These are phyloP conservation scores for Juglanconis sp. DNA, from an alignment of 2,329 filamentous ascomycete species.

Conservation along the genomic window DNA sequence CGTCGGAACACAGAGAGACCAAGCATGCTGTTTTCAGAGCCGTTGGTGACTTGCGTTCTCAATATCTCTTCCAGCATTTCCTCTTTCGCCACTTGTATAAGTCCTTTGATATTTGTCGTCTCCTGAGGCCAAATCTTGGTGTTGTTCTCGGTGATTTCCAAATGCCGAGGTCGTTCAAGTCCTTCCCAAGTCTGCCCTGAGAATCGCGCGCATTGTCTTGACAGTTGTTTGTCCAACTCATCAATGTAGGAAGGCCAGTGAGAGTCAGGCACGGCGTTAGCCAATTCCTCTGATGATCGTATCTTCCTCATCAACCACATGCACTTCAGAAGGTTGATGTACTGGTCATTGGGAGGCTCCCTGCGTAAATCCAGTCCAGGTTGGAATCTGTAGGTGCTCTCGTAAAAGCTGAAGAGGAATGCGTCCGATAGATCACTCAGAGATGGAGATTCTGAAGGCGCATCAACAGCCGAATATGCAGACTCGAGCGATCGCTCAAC, in stretches of 20 bases:
- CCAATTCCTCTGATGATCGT: slow-evolving; percentile 14
- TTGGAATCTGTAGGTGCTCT: slow-evolving; percentile 23
- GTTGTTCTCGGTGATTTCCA: not conserved
- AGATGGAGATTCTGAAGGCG: slow-evolving; percentile 20
- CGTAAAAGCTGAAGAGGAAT: slow-evolving; percentile 28
- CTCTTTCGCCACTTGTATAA: not conserved
- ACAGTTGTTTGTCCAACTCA: slow-evolving; percentile 31
- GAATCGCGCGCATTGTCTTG: slow-evolving; percentile 25
- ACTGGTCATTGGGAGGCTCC: slow-evolving; percentile 23
- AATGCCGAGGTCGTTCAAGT: not conserved
- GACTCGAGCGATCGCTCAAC: not conserved
- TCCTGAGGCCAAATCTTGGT: not conserved
- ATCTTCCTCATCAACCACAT: slow-evolving; percentile 28
- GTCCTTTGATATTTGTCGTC: not conserved
- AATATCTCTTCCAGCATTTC: not conserved
- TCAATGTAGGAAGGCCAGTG: slow-evolving; percentile 34
- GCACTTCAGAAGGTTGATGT: slow-evolving; percentile 32
- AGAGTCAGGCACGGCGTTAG: slow-evolving; percentile 21
- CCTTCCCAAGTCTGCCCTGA: slow-evolving; percentile 8
- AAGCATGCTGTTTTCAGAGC: not conserved
- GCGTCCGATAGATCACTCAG: slow-evolving; percentile 30
- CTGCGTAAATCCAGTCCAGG: slow-evolving; percentile 26
- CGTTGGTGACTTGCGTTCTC: not conserved
- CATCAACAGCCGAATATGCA: not conserved
- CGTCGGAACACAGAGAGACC: not conserved